Percentiles rank a stretch among this genome's conserved stretches.
Evolutionary conservation across 23 red algal species (phyloP).

Genomic region (Chondrus crispus): DNA sequence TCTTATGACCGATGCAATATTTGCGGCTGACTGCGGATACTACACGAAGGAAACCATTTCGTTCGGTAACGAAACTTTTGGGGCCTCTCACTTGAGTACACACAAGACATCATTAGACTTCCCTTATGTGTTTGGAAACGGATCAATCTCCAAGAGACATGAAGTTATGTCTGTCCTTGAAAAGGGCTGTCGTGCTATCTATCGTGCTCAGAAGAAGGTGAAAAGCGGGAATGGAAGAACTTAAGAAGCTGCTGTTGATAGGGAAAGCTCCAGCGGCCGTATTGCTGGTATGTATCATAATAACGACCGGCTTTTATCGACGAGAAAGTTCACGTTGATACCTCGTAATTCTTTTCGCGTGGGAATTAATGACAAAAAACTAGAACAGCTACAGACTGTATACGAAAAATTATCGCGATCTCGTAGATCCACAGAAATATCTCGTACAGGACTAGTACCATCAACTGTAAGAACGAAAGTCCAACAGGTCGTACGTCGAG

Average conservation of each 20-base stretch:
- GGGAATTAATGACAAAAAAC: not conserved
- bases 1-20: not conserved
- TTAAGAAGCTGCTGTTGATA: not conserved
- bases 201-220: not conserved
- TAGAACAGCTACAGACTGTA: not conserved
- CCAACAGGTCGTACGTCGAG: not conserved
- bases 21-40: not conserved
- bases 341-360: not conserved
- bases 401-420: too few relatives aligned
- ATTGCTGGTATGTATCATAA: slow-evolving; percentile 23
- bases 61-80: not conserved
- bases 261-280: slow-evolving; percentile 20
- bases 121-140: not conserved
- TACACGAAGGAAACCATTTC: not conserved
- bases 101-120: not conserved
- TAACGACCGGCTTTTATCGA: not conserved
- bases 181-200: not conserved
- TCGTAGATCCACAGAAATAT: too few relatives aligned
- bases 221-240: not conserved
- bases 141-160: not conserved
- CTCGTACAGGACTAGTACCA: too few relatives aligned
- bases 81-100: not conserved
- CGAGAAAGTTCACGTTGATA: not conserved
- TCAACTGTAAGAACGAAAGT: too few relatives aligned
- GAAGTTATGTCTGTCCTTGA: not conserved